Evolutionary conservation across 192 early-diverging fungal genomes (phyloP).

Genomic region (Allomyces macrogynus): DNA sequence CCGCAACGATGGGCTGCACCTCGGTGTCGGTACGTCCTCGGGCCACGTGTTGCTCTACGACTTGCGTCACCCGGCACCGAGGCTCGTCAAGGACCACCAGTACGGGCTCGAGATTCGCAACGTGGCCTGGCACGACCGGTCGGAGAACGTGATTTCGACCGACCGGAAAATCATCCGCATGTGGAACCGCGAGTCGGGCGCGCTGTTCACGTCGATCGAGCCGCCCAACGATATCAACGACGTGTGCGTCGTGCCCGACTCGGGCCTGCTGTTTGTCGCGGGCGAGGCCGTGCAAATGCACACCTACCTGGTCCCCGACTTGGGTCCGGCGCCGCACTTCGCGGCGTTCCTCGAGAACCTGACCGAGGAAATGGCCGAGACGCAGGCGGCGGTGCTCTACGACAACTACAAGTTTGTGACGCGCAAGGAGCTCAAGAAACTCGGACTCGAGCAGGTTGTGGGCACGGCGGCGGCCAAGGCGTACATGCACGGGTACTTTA

Average conservation of each 20-base stretch:
- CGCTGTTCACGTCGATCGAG: slow-evolving; percentile 77
- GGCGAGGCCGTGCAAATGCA: slow-evolving; percentile 87
- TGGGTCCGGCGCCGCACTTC: slow-evolving; percentile 86
- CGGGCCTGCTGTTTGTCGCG: slow-evolving; percentile 73
- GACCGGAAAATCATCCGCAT: slow-evolving; percentile 85
- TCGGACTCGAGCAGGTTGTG: slow-evolving; percentile 78
- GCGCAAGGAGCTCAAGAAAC: slow-evolving; percentile 57
- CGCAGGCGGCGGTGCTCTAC: slow-evolving; percentile 62
- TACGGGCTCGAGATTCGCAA: slow-evolving; percentile 85
- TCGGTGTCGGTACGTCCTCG: slow-evolving; percentile 70
- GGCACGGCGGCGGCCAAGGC: slow-evolving; percentile 82
- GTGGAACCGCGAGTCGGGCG: slow-evolving; percentile 70
- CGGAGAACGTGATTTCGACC: slow-evolving; percentile 60
- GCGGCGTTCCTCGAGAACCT: slow-evolving; percentile 88
- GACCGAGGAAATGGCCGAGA: slow-evolving; percentile 83
- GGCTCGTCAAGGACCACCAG: slow-evolving; percentile 89
- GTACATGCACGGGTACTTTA: slow-evolving; percentile 98
- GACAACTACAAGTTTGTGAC: slow-evolving; percentile 98
- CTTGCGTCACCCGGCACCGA: slow-evolving; percentile 61
- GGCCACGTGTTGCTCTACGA: slow-evolving; percentile 88
- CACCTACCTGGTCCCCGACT: slow-evolving; percentile 72
- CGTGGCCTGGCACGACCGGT: slow-evolving; percentile 52
- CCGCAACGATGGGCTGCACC: slow-evolving; percentile 62
- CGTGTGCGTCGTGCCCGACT: slow-evolving; percentile 54
- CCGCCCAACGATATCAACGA: slow-evolving; percentile 86